Evolutionary conservation across 352 stramenopile genomes (phyloP).

Genomic region (Globisporangium ultimum): DNA sequence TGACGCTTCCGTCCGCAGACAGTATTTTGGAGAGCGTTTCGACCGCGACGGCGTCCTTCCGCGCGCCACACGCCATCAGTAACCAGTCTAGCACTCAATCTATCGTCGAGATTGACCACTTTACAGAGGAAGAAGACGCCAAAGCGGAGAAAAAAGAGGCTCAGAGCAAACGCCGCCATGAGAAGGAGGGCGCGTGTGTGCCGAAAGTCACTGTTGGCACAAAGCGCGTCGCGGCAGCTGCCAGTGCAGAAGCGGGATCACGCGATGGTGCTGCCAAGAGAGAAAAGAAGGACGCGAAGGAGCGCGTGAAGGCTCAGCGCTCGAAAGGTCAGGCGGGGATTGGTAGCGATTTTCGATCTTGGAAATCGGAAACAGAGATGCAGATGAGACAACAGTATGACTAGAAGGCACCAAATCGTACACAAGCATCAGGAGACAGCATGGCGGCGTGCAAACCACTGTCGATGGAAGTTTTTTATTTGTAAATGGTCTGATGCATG

Average conservation of each 20-base stretch:
- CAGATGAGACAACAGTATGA: slow-evolving; percentile 72
- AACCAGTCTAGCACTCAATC: slow-evolving; percentile 7
- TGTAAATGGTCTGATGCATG: neutral
- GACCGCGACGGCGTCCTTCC: slow-evolving; percentile 33
- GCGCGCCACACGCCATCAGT: slow-evolving; percentile 19
- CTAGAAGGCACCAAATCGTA: slow-evolving; percentile 11
- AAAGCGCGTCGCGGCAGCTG: neutral
- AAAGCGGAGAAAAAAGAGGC: neutral
- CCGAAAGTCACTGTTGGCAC: neutral
- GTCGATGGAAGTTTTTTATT: no score
- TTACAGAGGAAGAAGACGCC: slow-evolving; percentile 21
- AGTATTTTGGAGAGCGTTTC: slow-evolving; percentile 36
- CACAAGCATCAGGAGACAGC: no score
- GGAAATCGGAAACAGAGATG: slow-evolving; percentile 85
- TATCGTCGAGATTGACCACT: slow-evolving; percentile 29
- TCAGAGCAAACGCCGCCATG: neutral
- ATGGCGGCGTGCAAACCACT: neutral
- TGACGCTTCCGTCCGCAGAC: slow-evolving; percentile 35
- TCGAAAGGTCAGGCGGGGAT: slow-evolving; percentile 73
- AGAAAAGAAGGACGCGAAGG: slow-evolving; percentile 54
- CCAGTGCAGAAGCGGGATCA: neutral
- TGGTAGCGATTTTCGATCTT: slow-evolving; percentile 65
- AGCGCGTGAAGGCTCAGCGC: slow-evolving; percentile 71
- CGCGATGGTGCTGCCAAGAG: slow-evolving; percentile 11
- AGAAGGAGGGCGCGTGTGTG: neutral